Base-by-base conservation (phyloP, 1,284 basidiomycete genomes). In the Uromyces viciae-fabae region DNA sequence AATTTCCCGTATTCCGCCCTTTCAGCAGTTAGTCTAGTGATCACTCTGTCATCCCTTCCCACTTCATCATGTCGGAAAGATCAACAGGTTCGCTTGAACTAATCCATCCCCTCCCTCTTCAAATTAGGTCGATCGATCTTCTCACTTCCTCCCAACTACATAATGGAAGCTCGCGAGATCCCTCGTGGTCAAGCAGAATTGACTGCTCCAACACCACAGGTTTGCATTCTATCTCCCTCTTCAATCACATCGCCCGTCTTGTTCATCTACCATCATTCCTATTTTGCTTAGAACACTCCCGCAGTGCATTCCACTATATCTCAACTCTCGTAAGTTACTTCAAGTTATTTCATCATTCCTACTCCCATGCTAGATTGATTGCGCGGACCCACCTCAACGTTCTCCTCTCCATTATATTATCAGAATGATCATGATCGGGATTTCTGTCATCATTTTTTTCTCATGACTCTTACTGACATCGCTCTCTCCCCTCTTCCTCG, bases 181-280 rank as follows among this genome's bases (percentile, higher is more conserved):
- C 43, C 56, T 43, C 49, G 64, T 22, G 58, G 56, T 66, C 56
- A 73, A 46, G 56, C 42, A 7, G 71, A 81, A 36, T 43, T 81
- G 19, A 73, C 78, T 40, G 78, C 78, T 38, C 78, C 78, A 31
- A 81, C 78, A 31, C 78, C 78, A 49, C 78, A 81, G 49, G 78
- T 81, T 49, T 38, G 15, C 28, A 73, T 74, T 9, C 40, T 36
- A 7, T 58, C 56, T 56, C 36, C 19, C 5, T 28, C 31, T 46
- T 15, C 7, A 22, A 58, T 58, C 56, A n/a, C n/a, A n/a, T n/a
- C n/a, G n/a, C n/a, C n/a, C n/a, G n/a, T n/a, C n/a, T n/a, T n/a
- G n/a, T n/a, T 31, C 25, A 19, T 1, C n/a, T 33, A 52, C 68
- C 31, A 31, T 56, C 40, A 43, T 31, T 66, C 46, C 31, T 54